phyloP scores from a whole-genome alignment of 352 stramenopile genomes.

The Pythium plurisporium region DNA sequence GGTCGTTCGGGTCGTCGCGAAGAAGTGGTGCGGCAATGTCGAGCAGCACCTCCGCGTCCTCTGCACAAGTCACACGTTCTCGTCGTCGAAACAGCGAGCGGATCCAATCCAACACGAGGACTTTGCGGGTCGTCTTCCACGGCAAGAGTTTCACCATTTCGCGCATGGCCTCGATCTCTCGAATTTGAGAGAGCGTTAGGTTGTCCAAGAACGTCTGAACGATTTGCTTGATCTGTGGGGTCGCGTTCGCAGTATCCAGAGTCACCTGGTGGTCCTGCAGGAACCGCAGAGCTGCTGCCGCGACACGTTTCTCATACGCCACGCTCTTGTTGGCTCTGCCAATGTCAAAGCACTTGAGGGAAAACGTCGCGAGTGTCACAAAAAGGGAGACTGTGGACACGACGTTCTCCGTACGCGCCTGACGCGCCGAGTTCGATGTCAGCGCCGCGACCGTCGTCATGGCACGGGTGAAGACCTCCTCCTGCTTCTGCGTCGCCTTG shows the following conservation, averaged over 20 bases:
- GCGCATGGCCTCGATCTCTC: conserved; percentile 28
- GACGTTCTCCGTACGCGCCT: not conserved
- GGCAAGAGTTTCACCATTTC: conserved; percentile 42
- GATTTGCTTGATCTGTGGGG: conserved; percentile 15
- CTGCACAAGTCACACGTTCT: conserved; percentile 23
- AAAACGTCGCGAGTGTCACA: conserved; percentile 48
- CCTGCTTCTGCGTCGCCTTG: conserved; percentile 11
- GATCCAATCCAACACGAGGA: conserved; percentile 45
- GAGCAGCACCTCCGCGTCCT: conserved; percentile 51
- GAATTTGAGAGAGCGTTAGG: conserved; percentile 37
- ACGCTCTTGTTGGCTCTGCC: conserved; percentile 14
- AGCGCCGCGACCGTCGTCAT: conserved; percentile 13
- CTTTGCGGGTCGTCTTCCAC: conserved; percentile 53
- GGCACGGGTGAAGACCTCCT: conserved; percentile 19
- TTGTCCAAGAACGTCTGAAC: conserved; percentile 15
- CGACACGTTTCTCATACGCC: conserved; percentile 25
- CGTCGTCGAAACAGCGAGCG: conserved; percentile 38
- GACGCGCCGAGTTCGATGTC: not conserved
- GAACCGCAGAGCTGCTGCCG: conserved; percentile 28
- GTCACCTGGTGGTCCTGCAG: conserved; percentile 20
- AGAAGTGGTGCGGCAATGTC: conserved; percentile 89
- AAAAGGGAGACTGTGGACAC: conserved; percentile 43
- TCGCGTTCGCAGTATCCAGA: not conserved
- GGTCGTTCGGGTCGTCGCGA: conserved; percentile 59
- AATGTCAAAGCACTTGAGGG: conserved; percentile 28